Percentiles rank a stretch among this genome's conserved stretches.
These are phyloP conservation scores for Hemileia vastatrix DNA, from an alignment of 1,284 basidiomycete species.

Conservation along the genomic window DNA sequence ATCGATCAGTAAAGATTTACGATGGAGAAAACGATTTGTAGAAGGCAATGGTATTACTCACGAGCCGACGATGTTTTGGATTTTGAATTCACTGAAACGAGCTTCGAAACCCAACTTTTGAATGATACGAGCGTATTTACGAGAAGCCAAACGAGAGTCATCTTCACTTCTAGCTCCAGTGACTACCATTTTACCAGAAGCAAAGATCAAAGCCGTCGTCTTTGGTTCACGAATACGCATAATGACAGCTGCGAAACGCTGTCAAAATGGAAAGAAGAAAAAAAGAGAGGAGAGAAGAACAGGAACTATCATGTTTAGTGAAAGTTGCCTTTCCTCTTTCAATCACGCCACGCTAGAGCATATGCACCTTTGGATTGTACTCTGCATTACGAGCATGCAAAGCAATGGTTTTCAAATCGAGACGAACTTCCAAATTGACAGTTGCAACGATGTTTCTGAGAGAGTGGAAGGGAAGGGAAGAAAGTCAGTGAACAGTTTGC, in stretches of 20 bases:
- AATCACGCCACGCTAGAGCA: neutral
- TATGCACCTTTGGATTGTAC: conserved; percentile 44
- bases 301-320: neutral
- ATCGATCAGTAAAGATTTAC: neutral
- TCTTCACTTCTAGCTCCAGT: conserved; percentile 44
- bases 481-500: neutral
- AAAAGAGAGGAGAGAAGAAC: neutral
- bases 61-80: conserved; percentile 44
- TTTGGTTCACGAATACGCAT: conserved; percentile 45
- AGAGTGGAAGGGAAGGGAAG: neutral
- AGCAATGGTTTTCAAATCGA: conserved; percentile 44
- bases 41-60: conserved; percentile 6
- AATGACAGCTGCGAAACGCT: conserved; percentile 44
- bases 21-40: neutral
- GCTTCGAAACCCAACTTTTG: conserved; percentile 45
- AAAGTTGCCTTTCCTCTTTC: neutral
- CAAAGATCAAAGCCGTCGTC: conserved; percentile 44
- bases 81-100: conserved; percentile 44
- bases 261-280: conserved; percentile 7
- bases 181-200: conserved; percentile 45
- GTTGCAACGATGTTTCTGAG: conserved; percentile 39
- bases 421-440: conserved; percentile 41
- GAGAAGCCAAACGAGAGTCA: conserved; percentile 40
- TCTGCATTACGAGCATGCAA: conserved; percentile 43
- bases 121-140: conserved; percentile 44